Evolutionary conservation across 805 yeast genomes (phyloP), one percentile per base, ranked within the genome.

Genomic region (Candida ortonii): DNA sequence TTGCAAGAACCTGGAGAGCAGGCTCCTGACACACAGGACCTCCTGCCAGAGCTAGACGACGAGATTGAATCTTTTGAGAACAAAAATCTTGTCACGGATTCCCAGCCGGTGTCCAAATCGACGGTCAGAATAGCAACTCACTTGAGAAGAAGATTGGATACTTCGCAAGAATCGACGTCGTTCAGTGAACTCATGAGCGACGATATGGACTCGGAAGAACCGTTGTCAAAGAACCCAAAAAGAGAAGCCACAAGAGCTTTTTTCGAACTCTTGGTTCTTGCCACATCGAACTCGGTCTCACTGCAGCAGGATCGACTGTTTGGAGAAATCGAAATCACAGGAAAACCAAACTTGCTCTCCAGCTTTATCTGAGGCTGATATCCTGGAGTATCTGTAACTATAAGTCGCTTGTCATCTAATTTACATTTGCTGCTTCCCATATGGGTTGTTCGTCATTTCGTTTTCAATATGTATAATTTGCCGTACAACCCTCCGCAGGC

Each of bases 221-320:
- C 70, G 15, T 47, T 68, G 21, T 59, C 72, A 2, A 39, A 33
- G 2, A 62, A 65, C 41, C 65, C 65, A 39, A 70, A 71, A 50
- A 64, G 68, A 45, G 80, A 80, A 47, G 85, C 87, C 14, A 76
- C 86, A 3, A 71, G 76, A 49, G 69, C 84, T 34, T 88, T 88
- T 59, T 88, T 87, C 50, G 95, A 88, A 55, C 57, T 88, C 54
- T 66, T 88, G 47, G 90, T 87, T 3, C 66, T 88, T 38, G 94
- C 94, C 2, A 80, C 93, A 5, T 68, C 77, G 28, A 88, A 82
- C 47, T 80, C 90, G 34, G 63, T 88, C 28, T 63, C 65, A 11
- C 57, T 87, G 25, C 60, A 73, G 22, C 95, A 86, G 61, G 66
- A 68, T 6, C 64, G 63, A 24, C 48, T 81, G 14, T 85, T 79